Base-by-base conservation (phyloP, 2,329 filamentous ascomycete genomes). In the Botrytis paeoniae region DNA sequence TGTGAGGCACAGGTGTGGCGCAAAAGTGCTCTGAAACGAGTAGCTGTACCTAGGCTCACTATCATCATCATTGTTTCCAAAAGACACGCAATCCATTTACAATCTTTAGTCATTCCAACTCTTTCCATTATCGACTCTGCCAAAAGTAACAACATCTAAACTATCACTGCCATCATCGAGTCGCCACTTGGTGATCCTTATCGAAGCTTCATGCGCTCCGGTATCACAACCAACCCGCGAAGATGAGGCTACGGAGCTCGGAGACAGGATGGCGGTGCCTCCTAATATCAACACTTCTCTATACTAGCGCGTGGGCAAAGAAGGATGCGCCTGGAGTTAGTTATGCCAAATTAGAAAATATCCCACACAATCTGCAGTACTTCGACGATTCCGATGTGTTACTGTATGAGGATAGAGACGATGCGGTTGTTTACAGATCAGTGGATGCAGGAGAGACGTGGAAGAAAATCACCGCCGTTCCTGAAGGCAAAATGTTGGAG, bases 341-440 rank as follows among this genome's bases (percentile, higher is more conserved):
- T 75, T 84, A 86, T 74, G 92, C 85, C 70, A 83, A 87, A 64
- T 93, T 98, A 83, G 85, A 92, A 62, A 85, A 90, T 78, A 83
- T 86, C 71, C 93, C 94, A 0, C 81, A 84, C 71, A 90, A 90
- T 80, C 85, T 98, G 76, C 92, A 92, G 83, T 99, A 97, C 83
- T 98, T 99, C 80, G 91, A 96, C 80, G 93, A 95, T 81, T 95
- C 93, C 77, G 91, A 97, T 81, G 89, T 92, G 69, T 86, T 97
- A 74, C 83, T 98, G 63, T 90, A 94, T 80, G 90, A 92, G 78
- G 92, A 97, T 81, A 80, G 85, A 68, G 82, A 86, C 22, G 86
- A 87, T 59, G 86, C 87, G 74, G 89, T 89, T 75, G 86, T 97
- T 69, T 94, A 91, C 82, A 91, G 93, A 74, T 97, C 95, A 62